Evolutionary conservation across 345 rosid genomes (phyloP).

Genomic region (Eucalyptus erythrocorys): DNA sequence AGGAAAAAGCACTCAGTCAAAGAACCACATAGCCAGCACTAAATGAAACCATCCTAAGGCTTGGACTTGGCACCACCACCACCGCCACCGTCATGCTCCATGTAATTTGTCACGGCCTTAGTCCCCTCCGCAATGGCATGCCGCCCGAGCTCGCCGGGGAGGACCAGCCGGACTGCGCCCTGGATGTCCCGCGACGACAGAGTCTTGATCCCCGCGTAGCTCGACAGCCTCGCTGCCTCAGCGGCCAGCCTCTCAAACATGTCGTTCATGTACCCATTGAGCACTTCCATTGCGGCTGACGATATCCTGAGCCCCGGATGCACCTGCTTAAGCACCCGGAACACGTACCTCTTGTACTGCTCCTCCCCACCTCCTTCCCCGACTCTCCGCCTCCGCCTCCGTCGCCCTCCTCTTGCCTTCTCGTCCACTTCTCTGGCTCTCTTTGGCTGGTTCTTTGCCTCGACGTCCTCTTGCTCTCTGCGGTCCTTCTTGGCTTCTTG

Average conservation of each 20-base stretch:
- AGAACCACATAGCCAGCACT: neutral
- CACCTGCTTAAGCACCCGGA: slow-evolving; percentile 51
- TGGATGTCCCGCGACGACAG: slow-evolving; percentile 64
- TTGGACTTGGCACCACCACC: neutral
- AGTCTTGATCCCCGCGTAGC: slow-evolving; percentile 19
- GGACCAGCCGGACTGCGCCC: slow-evolving; percentile 46
- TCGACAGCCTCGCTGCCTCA: slow-evolving; percentile 44
- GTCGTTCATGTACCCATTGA: slow-evolving; percentile 61
- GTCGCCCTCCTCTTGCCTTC: neutral
- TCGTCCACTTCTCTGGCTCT: neutral
- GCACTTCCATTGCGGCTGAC: slow-evolving; percentile 51
- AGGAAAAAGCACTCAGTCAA: neutral
- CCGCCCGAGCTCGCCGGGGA: slow-evolving; percentile 75
- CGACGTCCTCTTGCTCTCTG: neutral
- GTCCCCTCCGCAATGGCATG: slow-evolving; percentile 70
- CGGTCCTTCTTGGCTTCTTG: neutral
- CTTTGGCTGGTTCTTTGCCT: neutral
- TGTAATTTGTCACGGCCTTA: slow-evolving; percentile 47
- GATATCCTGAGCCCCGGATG: slow-evolving; percentile 65
- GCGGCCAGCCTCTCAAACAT: slow-evolving; percentile 60
- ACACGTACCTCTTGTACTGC: slow-evolving; percentile 55
- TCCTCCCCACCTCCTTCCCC: slow-evolving; percentile 1
- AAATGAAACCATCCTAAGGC: neutral
- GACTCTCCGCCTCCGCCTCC: neutral
- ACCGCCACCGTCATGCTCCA: neutral